These are phyloP conservation scores for Phialophora chinensis DNA, from an alignment of 2,329 filamentous ascomycete species.

Conservation along the genomic window DNA sequence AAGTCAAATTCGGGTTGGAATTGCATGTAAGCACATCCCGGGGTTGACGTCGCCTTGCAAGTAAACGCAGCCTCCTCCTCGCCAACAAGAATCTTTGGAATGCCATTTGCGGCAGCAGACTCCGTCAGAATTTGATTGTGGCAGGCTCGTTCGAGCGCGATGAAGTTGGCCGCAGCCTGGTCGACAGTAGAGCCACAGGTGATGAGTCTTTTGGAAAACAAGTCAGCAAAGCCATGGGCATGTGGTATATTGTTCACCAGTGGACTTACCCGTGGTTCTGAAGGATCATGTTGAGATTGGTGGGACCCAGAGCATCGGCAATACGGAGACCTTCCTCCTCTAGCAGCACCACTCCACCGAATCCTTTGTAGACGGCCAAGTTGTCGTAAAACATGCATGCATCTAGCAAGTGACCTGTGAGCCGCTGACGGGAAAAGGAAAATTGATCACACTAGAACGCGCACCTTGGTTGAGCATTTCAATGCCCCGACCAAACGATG, in stretches of 20 bases:
- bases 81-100: slow-evolving; percentile 4
- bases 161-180: slow-evolving; percentile 60
- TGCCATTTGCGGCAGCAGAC: slow-evolving; percentile 13
- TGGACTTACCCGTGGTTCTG: slow-evolving; percentile 56
- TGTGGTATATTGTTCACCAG: not conserved
- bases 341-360: slow-evolving; percentile 60
- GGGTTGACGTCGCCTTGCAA: slow-evolving; percentile 7
- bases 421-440: not conserved
- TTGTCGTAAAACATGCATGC: slow-evolving; percentile 55
- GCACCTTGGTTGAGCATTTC: slow-evolving; percentile 54
- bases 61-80: slow-evolving; percentile 21
- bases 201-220: slow-evolving; percentile 12
- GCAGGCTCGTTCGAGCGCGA: slow-evolving; percentile 60
- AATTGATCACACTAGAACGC: not conserved
- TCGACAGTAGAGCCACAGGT: slow-evolving; percentile 58
- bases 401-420: not conserved
- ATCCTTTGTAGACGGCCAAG: slow-evolving; percentile 58
- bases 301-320: slow-evolving; percentile 52
- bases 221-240: not conserved
- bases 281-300: slow-evolving; percentile 51
- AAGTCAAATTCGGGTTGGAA: slow-evolving; percentile 20
- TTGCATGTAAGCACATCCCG: slow-evolving; percentile 15
- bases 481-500: slow-evolving; percentile 48
- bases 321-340: slow-evolving; percentile 60
- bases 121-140: slow-evolving; percentile 58